Conservation (phyloP, 148 eudicot genomes). For the Oxyria digyna region DNA sequence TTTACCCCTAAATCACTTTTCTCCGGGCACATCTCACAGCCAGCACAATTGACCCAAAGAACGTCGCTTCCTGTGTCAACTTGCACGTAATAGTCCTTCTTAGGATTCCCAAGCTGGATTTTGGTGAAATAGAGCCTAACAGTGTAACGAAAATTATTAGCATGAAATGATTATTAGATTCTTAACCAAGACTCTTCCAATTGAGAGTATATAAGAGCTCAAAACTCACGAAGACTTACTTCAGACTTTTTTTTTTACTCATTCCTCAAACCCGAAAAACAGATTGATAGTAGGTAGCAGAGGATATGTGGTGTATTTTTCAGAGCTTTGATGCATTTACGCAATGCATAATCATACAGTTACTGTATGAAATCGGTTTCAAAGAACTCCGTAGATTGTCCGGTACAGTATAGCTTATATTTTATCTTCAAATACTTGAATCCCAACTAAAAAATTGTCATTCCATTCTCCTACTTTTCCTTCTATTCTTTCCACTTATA, state of each 20-base stretch:
- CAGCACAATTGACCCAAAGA: constrained; percentile 75
- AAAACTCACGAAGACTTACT: neutral
- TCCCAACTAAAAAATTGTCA: neutral
- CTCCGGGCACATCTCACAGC: constrained; percentile 57
- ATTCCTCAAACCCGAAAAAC: neutral
- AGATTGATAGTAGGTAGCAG: neutral
- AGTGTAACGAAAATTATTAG: neutral
- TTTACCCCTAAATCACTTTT: constrained; percentile 69
- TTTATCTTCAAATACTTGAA: neutral
- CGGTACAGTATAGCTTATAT: too few relatives aligned
- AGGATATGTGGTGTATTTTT: neutral
- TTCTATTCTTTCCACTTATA: neutral
- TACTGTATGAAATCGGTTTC: neutral
- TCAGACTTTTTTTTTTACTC: neutral
- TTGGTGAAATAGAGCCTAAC: constrained; percentile 73
- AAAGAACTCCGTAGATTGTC: neutral
- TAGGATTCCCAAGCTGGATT: constrained; percentile 65
- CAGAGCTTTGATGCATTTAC: neutral
- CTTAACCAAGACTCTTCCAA: neutral
- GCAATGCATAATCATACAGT: neutral
- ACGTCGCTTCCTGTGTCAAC: constrained; percentile 94
- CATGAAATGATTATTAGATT: neutral
- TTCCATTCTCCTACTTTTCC: neutral
- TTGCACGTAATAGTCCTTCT: constrained; percentile 71
- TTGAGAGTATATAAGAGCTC: neutral